Evolutionary conservation across 2,329 filamentous ascomycete genomes (phyloP).

Genomic region (Purpureocillium takamizusanense): DNA sequence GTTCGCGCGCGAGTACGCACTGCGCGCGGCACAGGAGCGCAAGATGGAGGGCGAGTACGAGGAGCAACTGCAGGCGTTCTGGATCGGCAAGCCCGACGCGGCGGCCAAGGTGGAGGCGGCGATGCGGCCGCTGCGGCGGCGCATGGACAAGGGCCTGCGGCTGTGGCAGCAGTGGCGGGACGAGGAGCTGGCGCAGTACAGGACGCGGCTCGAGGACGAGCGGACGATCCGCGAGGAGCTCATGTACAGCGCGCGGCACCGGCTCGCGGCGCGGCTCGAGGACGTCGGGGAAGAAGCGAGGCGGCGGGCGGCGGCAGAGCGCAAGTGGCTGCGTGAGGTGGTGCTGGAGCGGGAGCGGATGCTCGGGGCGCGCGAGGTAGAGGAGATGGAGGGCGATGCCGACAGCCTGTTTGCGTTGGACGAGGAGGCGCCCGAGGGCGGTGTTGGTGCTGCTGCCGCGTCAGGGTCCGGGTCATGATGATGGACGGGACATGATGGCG

Average conservation of each 20-base stretch:
- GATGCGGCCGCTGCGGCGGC: slow-evolving; percentile 23
- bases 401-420: slow-evolving; percentile 20
- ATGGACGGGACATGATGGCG: too few relatives aligned
- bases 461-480: too few relatives aligned
- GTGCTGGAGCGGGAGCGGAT: slow-evolving; percentile 32
- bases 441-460: too few relatives aligned
- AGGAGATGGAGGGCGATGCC: slow-evolving; percentile 33
- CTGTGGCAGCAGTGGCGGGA: slow-evolving; percentile 32
- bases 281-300: slow-evolving; percentile 21
- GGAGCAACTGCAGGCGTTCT: slow-evolving; percentile 27
- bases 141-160: slow-evolving; percentile 31
- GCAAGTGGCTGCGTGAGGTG: slow-evolving; percentile 36
- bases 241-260: slow-evolving; percentile 27
- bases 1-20: slow-evolving; percentile 30
- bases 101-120: slow-evolving; percentile 20
- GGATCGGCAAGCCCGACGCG: slow-evolving; percentile 23
- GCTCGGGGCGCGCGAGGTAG: slow-evolving; percentile 29
- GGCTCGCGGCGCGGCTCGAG: slow-evolving; percentile 18
- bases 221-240: slow-evolving; percentile 29
- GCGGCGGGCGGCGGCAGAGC: slow-evolving; percentile 30
- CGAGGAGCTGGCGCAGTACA: slow-evolving; percentile 28
- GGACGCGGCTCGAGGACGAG: slow-evolving; percentile 27
- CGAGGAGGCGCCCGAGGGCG: slow-evolving; percentile 3
- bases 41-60: slow-evolving; percentile 35
- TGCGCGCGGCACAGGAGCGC: slow-evolving; percentile 30